Base-by-base conservation (phyloP, 495 filamentous ascomycete species). In the Chaetomium fimeti region DNA sequence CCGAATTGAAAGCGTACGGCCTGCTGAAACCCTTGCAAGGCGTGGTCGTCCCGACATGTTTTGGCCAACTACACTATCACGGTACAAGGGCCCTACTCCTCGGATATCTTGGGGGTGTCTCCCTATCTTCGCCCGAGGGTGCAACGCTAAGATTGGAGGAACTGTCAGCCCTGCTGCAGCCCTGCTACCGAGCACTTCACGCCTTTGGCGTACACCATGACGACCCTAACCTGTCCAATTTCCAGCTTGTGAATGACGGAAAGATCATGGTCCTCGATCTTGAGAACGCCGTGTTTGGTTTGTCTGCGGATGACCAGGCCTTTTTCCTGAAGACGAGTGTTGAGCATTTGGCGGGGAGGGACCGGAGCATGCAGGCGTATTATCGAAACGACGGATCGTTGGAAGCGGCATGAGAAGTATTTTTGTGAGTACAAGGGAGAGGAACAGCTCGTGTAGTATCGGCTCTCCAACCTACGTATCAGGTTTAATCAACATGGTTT, bases 171-270 rank as follows among this genome's bases (percentile, higher is more conserved):
- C 52, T 66, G 29, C 43, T 66, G 43, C 64, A 61, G 53, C 51
- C 42, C 11, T 61, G 52, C 64, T 65, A 65, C 40, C 57, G 52
- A 36, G 57, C 57, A 6, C 38, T 65, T 13, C 63, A 65, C 28
- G 63, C 57, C 18, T 65, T 65, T 20, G 49, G 38, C 6, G 57
- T 61, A 18, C 63, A 65, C 38, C 57, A 65, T 18, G 49, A 60
- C 18, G 63, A 65, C n/a, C 57, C 57, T 12, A 12, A 65, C 6
- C n/a, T 40, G 18, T 22, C 24, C 16, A 65, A 65, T 29, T 65
- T 65, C 51, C 57, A 51, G 49, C 63, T 56, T 38, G 48, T 65
- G 8, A 11, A 36, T 5, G 18, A 56, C 25, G 40, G 57, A 40
- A 65, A 40, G 11, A 54, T 65, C 2, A 60, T 65, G 57, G 57